Conservation (phyloP, 495 filamentous ascomycete species). For the Paragyromitra xinjiangensis region DNA sequence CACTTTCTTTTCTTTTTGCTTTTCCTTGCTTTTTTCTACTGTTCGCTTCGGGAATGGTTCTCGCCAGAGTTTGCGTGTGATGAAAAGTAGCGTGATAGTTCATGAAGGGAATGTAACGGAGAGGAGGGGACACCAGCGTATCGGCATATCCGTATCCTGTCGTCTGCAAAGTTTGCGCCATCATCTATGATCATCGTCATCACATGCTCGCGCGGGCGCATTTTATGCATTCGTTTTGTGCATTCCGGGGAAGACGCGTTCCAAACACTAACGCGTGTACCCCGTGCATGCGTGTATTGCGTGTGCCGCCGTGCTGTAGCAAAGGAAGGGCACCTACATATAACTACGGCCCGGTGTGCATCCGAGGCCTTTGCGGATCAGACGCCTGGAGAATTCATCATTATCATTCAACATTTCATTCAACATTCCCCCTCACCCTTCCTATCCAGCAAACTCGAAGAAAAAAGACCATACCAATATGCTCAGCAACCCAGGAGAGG, state of each 20-base stretch:
- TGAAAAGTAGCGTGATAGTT: conserved; percentile 26
- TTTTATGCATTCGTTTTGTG: conserved; percentile 15
- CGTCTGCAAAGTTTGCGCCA: conserved; percentile 8
- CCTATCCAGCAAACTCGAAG: neutral
- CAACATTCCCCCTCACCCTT: neutral
- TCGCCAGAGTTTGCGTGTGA: neutral
- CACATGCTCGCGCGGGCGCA: conserved; percentile 21
- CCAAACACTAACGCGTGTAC: conserved; percentile 26
- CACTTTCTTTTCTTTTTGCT: neutral
- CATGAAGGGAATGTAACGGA: conserved; percentile 2
- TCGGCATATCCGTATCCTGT: conserved; percentile 3
- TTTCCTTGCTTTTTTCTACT: conserved; percentile 12
- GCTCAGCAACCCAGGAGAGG: neutral
- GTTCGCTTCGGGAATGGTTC: conserved; percentile 11
- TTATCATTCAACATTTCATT: neutral
- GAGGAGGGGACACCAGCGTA: neutral
- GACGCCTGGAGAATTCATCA: neutral
- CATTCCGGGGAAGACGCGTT: conserved; percentile 40
- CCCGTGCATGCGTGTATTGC: conserved; percentile 18
- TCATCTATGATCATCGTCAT: conserved; percentile 18
- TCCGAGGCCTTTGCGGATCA: neutral
- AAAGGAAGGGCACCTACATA: conserved; percentile 21
- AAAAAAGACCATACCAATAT: neutral
- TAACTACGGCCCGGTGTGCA: neutral
- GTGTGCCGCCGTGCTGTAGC: neutral